Evolutionary conservation across 2,329 filamentous ascomycete genomes (phyloP).

Genomic region (Chaetomium olivaceum): DNA sequence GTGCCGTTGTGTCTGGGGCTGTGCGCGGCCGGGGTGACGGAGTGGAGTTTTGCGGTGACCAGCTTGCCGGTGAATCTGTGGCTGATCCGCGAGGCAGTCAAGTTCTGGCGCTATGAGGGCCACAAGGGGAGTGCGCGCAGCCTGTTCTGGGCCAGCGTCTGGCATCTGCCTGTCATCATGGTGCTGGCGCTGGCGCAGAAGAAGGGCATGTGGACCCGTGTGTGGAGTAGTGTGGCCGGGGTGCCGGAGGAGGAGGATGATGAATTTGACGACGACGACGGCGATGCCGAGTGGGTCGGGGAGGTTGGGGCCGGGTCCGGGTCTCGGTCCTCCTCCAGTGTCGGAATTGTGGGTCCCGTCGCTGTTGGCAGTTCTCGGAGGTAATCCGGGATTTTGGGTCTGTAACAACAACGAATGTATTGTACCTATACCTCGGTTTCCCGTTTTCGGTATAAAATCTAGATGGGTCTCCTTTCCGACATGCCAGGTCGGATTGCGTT

Average conservation of each 20-base stretch:
- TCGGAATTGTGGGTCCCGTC: slow-evolving; percentile 7
- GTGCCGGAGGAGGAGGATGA: slow-evolving; percentile 52
- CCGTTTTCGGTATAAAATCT: neutral
- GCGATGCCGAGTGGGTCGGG: slow-evolving; percentile 32
- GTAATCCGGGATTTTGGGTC: neutral
- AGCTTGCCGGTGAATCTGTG: slow-evolving; percentile 82
- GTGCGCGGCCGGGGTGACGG: slow-evolving; percentile 77
- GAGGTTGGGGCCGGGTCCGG: neutral
- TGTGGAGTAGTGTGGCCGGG: slow-evolving; percentile 71
- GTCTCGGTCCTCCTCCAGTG: too few species aligned
- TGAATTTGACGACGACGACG: slow-evolving; percentile 61
- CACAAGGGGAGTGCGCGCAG: slow-evolving; percentile 77
- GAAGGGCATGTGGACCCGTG: slow-evolving; percentile 83
- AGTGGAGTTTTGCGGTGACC: slow-evolving; percentile 79
- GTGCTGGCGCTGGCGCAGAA: slow-evolving; percentile 90
- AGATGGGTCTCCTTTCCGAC: neutral
- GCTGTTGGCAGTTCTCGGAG: neutral
- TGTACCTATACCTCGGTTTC: neutral
- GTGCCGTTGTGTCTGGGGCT: slow-evolving; percentile 82
- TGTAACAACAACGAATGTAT: slow-evolving; percentile 12
- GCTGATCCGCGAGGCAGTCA: slow-evolving; percentile 76
- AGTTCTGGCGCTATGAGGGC: slow-evolving; percentile 78
- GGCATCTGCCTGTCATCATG: slow-evolving; percentile 88
- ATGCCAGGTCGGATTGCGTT: slow-evolving; percentile 8
- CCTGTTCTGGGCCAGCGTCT: slow-evolving; percentile 96